These are phyloP conservation scores for Cytospora chrysosperma DNA, from an alignment of 2,329 filamentous ascomycete genomes.

Conservation along the genomic window DNA sequence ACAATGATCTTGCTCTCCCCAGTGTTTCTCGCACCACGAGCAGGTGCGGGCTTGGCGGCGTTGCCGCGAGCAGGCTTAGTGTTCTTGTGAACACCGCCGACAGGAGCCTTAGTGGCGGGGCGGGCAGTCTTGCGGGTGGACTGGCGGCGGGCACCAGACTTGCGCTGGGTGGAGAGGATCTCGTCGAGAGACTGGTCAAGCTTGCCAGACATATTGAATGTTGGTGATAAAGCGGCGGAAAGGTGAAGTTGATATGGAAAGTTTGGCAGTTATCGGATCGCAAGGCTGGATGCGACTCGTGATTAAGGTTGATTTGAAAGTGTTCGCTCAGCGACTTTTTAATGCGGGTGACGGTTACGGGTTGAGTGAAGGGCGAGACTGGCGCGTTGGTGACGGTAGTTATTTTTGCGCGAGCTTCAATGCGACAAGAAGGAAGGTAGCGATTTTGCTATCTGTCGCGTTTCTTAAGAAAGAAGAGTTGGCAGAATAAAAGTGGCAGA, in stretches of 20 bases:
- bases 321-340: constrained; percentile 1
- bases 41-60: constrained; percentile 60
- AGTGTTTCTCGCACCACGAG: constrained; percentile 59
- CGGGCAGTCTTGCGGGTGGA: constrained; percentile 51
- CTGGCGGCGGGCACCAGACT: constrained; percentile 55
- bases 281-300: constrained; percentile 5
- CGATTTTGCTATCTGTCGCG: neutral
- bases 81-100: constrained; percentile 84
- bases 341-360: neutral
- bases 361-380: neutral
- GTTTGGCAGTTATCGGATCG: constrained; percentile 3
- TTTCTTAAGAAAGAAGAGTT: neutral
- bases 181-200: constrained; percentile 97
- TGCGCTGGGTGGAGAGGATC: constrained; percentile 79
- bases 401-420: constrained; percentile 9
- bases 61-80: constrained; percentile 60
- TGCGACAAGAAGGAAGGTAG: constrained; percentile 5
- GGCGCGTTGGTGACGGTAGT: neutral
- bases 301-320: neutral
- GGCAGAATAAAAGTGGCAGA: constrained; percentile 8
- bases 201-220: constrained; percentile 76
- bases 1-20: constrained; percentile 96
- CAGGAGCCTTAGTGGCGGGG: constrained; percentile 61
- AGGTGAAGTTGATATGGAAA: constrained; percentile 11
- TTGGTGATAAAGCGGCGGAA: constrained; percentile 25